phyloP scores from a whole-genome alignment of 345 rosid species.

The Citrus inodora region DNA sequence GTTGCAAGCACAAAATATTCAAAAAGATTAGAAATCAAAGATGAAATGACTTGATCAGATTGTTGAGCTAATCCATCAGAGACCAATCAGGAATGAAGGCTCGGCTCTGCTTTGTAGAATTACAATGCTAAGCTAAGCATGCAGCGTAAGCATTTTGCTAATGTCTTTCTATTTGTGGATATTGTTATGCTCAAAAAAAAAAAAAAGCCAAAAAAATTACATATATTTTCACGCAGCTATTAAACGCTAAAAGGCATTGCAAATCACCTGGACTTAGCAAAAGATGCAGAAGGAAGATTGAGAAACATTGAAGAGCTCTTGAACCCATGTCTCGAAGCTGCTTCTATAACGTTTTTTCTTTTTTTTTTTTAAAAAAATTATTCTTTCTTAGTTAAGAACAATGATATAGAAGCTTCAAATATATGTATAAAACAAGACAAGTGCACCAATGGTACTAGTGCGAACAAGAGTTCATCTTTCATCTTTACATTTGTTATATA shows the following conservation, averaged over 20 bases:
- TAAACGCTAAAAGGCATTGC: background rate
- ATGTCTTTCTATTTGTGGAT: background rate
- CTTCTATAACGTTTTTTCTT: conserved; percentile 4
- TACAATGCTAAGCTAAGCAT: background rate
- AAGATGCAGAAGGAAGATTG: conserved; percentile 46
- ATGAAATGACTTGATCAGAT: background rate
- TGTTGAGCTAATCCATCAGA: background rate
- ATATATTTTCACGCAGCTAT: background rate
- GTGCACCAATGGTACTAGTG: conserved; percentile 37
- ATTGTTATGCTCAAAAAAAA: background rate
- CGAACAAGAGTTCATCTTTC: conserved; percentile 50
- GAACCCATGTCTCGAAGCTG: conserved; percentile 44
- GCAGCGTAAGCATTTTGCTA: background rate
- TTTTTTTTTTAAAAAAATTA: too few species aligned
- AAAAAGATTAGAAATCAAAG: background rate
- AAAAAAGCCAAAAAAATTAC: too few species aligned
- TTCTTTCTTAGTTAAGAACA: conserved; percentile 18
- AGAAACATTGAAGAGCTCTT: conserved; percentile 29
- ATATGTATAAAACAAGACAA: conserved; percentile 31
- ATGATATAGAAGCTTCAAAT: conserved; percentile 28
- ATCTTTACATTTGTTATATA: conserved; percentile 32
- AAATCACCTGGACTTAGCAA: conserved; percentile 67
- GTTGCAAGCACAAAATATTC: too few species aligned
- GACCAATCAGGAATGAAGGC: background rate
- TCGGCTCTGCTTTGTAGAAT: background rate